Conservation (phyloP, 1,284 basidiomycete genomes). For the Rhodotorula mucilaginosa region DNA sequence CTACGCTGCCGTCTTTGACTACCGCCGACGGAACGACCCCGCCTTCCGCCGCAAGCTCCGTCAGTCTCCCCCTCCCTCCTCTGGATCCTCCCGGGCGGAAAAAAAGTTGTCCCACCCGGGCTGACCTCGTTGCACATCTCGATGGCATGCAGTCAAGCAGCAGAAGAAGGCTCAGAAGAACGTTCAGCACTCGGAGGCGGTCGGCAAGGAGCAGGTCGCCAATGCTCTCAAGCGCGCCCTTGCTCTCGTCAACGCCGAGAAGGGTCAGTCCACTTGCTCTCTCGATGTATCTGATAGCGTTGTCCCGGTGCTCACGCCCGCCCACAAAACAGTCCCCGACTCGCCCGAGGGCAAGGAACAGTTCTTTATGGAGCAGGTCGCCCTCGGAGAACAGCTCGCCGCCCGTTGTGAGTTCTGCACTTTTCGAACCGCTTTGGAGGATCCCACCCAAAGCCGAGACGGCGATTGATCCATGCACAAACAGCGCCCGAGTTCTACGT, state of each 20-base stretch:
- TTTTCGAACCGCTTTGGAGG: neutral
- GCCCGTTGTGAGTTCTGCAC: conserved; percentile 60
- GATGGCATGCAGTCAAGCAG: conserved; percentile 67
- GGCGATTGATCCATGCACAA: neutral
- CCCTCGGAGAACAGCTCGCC: conserved; percentile 79
- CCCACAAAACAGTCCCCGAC: conserved; percentile 22
- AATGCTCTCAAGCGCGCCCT: conserved; percentile 63
- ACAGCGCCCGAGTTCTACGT: conserved; percentile 73
- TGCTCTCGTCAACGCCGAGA: conserved; percentile 48
- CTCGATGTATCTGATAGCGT: no score
- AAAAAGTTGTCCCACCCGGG: neutral
- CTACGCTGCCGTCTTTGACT: conserved; percentile 91
- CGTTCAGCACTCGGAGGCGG: conserved; percentile 58
- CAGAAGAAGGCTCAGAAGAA: conserved; percentile 70
- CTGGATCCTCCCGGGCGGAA: neutral
- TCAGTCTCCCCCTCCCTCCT: conserved; percentile 52
- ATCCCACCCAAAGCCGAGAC: neutral
- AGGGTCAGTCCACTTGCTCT: conserved; percentile 40
- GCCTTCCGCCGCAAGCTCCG: conserved; percentile 85
- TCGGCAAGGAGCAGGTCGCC: conserved; percentile 52
- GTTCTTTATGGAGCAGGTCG: conserved; percentile 88
- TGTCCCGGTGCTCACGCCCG: conserved; percentile 15
- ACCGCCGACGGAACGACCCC: conserved; percentile 82
- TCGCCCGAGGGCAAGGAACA: conserved; percentile 59
- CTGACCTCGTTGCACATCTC: no score